Percentiles rank a stretch among this genome's conserved stretches.
Evolutionary conservation across 2,329 filamentous ascomycete genomes (phyloP).

Genomic region (Ilyonectria robusta): DNA sequence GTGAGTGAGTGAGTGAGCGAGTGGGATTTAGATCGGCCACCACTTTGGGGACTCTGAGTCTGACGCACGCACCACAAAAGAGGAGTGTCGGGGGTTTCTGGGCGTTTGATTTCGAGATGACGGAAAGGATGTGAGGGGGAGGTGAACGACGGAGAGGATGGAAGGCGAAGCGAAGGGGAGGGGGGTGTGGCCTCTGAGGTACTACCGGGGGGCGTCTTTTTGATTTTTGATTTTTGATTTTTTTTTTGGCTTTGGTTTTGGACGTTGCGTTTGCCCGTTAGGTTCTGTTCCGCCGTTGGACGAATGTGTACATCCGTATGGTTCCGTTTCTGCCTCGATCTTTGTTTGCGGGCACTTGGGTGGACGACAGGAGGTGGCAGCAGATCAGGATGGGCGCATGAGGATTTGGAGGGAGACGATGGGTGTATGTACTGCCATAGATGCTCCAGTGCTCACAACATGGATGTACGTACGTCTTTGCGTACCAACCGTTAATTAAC

Average conservation of each 20-base stretch:
- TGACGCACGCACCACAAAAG: not conserved
- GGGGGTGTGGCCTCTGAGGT: not conserved
- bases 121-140: not conserved
- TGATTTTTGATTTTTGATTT: not conserved
- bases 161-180: not conserved
- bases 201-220: not conserved
- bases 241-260: not conserved
- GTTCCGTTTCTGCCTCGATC: not conserved
- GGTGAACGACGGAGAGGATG: not conserved
- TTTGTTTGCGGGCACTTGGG: not conserved
- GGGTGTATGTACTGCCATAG: conserved; percentile 8
- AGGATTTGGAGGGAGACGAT: conserved; percentile 1
- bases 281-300: conserved; percentile 4
- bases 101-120: not conserved
- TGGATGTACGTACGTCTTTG: conserved; percentile 23
- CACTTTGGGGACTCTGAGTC: not conserved
- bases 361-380: not conserved
- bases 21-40: conserved; percentile 4
- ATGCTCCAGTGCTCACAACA: conserved; percentile 8
- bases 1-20: not conserved
- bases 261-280: conserved; percentile 4
- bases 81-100: not conserved
- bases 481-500: conserved; percentile 26
- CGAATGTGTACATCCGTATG: not conserved
- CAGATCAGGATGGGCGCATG: not conserved